A percentile compares a stretch with the other conserved stretches of the same genome.
Conservation (phyloP, 2,329 filamentous ascomycete species). For the Lojkania enalia region DNA sequence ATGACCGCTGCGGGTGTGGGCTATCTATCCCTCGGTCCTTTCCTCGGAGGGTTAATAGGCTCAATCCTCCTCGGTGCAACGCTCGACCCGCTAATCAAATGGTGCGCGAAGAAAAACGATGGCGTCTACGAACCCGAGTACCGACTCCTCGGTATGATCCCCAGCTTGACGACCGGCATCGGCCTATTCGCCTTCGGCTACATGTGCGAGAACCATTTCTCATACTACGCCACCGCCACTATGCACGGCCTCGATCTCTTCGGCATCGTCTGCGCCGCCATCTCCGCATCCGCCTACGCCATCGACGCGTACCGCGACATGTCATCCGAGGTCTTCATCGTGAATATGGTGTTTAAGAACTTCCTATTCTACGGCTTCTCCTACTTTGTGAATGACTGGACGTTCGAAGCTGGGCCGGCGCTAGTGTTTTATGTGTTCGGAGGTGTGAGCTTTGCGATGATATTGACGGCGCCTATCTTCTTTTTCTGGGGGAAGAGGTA, state of each 20-base stretch:
- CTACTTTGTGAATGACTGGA: slow-evolving; percentile 51
- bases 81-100: slow-evolving; percentile 45
- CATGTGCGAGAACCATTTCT: slow-evolving; percentile 27
- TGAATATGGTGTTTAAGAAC: slow-evolving; percentile 51
- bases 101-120: slow-evolving; percentile 53
- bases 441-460: slow-evolving; percentile 31
- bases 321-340: slow-evolving; percentile 50
- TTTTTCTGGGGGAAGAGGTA: slow-evolving; percentile 43
- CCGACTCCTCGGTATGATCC: slow-evolving; percentile 47
- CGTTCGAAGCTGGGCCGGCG: slow-evolving; percentile 38
- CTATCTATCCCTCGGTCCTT: slow-evolving; percentile 49
- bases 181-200: slow-evolving; percentile 48
- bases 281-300: slow-evolving; percentile 41
- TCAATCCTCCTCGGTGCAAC: slow-evolving; percentile 38
- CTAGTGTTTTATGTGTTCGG: slow-evolving; percentile 46
- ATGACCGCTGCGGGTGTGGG: slow-evolving; percentile 48
- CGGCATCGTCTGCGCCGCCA: slow-evolving; percentile 37
- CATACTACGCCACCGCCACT: slow-evolving; percentile 37
- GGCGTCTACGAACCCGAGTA: slow-evolving; percentile 62
- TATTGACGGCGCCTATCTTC: slow-evolving; percentile 33
- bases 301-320: slow-evolving; percentile 48
- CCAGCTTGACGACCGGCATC: slow-evolving; percentile 38
- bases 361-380: slow-evolving; percentile 50
- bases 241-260: slow-evolving; percentile 41
- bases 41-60: slow-evolving; percentile 45